phyloP scores from a whole-genome alignment of 1,284 basidiomycete genomes.

The Tylopilus sp. region DNA sequence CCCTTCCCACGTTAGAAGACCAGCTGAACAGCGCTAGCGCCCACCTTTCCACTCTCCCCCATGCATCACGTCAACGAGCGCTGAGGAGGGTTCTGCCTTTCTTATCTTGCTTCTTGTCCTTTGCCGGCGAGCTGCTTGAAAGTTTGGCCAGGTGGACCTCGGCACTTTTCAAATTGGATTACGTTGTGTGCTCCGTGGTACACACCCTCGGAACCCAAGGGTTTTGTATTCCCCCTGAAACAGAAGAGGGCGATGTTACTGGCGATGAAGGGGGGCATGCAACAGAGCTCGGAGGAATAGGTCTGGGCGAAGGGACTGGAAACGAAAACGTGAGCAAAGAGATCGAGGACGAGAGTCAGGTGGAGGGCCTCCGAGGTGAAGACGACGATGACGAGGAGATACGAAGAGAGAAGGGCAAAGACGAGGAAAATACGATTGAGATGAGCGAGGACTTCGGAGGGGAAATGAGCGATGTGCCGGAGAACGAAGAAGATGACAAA shows the following conservation, averaged over 20 bases:
- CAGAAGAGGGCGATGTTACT: constrained; percentile 49
- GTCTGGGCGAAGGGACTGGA: constrained; percentile 84
- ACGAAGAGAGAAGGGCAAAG: constrained; percentile 48
- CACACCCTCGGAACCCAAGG: constrained; percentile 79
- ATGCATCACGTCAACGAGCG: constrained; percentile 23
- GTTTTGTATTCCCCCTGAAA: constrained; percentile 87
- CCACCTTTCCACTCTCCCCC: constrained; percentile 34
- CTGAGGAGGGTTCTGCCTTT: constrained; percentile 58
- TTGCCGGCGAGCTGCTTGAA: constrained; percentile 53
- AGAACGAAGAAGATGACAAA: constrained; percentile 48
- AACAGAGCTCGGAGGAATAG: constrained; percentile 63
- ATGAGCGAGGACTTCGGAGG: constrained; percentile 81
- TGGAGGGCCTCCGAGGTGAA: constrained; percentile 87
- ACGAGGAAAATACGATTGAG: constrained; percentile 68
- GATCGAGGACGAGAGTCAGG: constrained; percentile 93
- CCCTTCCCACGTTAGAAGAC: constrained; percentile 39
- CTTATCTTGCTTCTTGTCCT: constrained; percentile 52
- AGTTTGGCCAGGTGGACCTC: constrained; percentile 67
- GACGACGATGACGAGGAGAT: constrained; percentile 50
- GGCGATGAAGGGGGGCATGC: constrained; percentile 45
- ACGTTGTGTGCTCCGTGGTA: constrained; percentile 73
- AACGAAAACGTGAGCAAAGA: constrained; percentile 87
- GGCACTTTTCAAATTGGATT: constrained; percentile 81
- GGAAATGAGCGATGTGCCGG: constrained; percentile 75
- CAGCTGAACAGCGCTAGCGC: constrained; percentile 32